Percentiles rank a stretch among this genome's conserved stretches.
Conservation (phyloP, 2,329 filamentous ascomycete species). For the Chaetomium sp. region DNA sequence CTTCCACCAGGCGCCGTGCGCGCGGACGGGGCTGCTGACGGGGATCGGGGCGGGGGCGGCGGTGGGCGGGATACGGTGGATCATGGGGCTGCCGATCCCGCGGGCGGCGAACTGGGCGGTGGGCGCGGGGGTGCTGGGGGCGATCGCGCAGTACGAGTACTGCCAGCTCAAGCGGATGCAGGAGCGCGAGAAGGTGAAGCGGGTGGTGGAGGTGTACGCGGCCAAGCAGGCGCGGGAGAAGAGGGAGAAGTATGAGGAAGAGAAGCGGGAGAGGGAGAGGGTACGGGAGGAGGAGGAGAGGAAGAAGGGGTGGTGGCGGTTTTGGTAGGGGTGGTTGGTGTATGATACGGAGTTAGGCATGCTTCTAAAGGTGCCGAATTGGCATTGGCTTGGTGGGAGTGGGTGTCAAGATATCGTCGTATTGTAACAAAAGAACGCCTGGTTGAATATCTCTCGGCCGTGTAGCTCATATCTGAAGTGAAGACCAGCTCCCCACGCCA, state of each 20-base stretch:
- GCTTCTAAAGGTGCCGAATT: neutral
- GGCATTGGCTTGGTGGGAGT: neutral
- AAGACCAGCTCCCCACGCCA: neutral
- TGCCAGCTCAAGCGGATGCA: slow-evolving; percentile 74
- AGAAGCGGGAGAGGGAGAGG: slow-evolving; percentile 43
- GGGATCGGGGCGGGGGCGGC: slow-evolving; percentile 81
- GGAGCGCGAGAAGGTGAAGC: slow-evolving; percentile 81
- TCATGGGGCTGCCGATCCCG: slow-evolving; percentile 68
- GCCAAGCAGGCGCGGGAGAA: slow-evolving; percentile 65
- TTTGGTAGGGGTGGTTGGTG: slow-evolving; percentile 48
- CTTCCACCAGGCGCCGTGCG: slow-evolving; percentile 79
- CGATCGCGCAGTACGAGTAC: slow-evolving; percentile 78
- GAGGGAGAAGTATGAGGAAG: slow-evolving; percentile 36
- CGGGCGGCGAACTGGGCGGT: slow-evolving; percentile 85
- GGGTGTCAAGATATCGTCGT: neutral
- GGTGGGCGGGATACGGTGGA: slow-evolving; percentile 70
- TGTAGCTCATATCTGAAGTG: neutral
- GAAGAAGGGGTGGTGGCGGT: slow-evolving; percentile 56
- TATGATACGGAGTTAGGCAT: neutral
- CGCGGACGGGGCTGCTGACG: slow-evolving; percentile 76
- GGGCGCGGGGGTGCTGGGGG: slow-evolving; percentile 69
- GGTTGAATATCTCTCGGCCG: neutral
- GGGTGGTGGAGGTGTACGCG: slow-evolving; percentile 80
- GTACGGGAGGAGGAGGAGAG: slow-evolving; percentile 31
- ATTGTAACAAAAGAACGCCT: slow-evolving; percentile 8